Evolutionary conservation across 2,329 filamentous ascomycete genomes (phyloP).

Genomic region (Fusarium neocosmosporiellum): DNA sequence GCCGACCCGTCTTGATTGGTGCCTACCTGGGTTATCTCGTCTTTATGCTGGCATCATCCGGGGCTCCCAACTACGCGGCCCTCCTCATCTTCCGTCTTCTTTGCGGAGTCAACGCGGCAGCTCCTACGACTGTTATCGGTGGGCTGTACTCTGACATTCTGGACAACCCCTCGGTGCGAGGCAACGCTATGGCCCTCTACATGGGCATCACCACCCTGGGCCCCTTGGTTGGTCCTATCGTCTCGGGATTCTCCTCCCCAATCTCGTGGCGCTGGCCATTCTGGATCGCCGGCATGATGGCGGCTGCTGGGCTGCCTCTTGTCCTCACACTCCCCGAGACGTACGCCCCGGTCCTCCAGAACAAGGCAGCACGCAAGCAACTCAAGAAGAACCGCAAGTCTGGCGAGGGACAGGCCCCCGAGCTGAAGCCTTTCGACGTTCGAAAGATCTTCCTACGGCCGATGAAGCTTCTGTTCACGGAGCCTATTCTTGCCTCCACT

Average conservation of each 20-base stretch:
- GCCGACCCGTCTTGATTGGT: slow-evolving; percentile 47
- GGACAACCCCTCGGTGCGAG: slow-evolving; percentile 46
- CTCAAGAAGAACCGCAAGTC: slow-evolving; percentile 53
- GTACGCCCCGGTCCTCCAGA: slow-evolving; percentile 63
- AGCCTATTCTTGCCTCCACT: slow-evolving; percentile 62
- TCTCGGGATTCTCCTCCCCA: slow-evolving; percentile 62
- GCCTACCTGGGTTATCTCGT: slow-evolving; percentile 49
- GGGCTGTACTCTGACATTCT: slow-evolving; percentile 50
- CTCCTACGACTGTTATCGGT: slow-evolving; percentile 49
- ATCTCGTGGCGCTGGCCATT: slow-evolving; percentile 56
- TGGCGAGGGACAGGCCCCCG: slow-evolving; percentile 52
- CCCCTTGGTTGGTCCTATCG: slow-evolving; percentile 60
- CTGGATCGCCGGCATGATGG: slow-evolving; percentile 52
- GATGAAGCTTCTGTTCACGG: slow-evolving; percentile 58
- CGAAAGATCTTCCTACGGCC: slow-evolving; percentile 63
- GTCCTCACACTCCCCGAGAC: slow-evolving; percentile 57
- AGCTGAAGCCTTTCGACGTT: slow-evolving; percentile 50
- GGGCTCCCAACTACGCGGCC: slow-evolving; percentile 55
- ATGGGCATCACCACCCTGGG: slow-evolving; percentile 49
- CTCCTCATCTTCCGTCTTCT: slow-evolving; percentile 56
- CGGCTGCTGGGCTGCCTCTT: slow-evolving; percentile 43
- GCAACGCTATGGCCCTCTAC: slow-evolving; percentile 49
- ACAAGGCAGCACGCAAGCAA: slow-evolving; percentile 59
- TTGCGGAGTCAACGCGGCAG: slow-evolving; percentile 48
- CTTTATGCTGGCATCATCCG: slow-evolving; percentile 52